These are phyloP conservation scores for Kitagawia praeruptora DNA, from an alignment of 129 eudicot genomes.

Conservation along the genomic window DNA sequence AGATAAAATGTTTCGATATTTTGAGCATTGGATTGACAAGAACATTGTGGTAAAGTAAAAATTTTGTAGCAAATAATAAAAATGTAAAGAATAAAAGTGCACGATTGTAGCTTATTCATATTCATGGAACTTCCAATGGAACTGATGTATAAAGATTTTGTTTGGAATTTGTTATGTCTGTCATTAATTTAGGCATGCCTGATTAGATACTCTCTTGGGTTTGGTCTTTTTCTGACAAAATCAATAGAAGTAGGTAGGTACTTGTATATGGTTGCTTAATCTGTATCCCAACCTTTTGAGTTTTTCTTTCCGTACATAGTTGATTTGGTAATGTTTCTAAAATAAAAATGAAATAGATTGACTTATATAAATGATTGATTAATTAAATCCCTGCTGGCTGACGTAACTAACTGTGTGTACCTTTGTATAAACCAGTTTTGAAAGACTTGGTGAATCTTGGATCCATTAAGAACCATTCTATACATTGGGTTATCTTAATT, in stretches of 20 bases:
- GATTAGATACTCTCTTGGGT: constrained; percentile 1
- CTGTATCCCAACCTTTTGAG: background rate
- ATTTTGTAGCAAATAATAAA: constrained; percentile 12
- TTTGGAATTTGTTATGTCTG: background rate
- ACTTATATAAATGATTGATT: too few species aligned
- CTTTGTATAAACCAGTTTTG: background rate
- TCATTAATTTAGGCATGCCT: constrained; percentile 19
- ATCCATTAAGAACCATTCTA: background rate
- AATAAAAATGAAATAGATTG: too few species aligned
- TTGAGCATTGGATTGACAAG: constrained; percentile 22
- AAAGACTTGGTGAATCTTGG: background rate
- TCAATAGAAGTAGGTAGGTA: constrained; percentile 30
- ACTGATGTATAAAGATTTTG: constrained; percentile 6
- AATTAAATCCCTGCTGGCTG: background rate
- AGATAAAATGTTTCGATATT: constrained; percentile 45
- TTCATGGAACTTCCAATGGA: constrained; percentile 20
- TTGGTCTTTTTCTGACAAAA: constrained; percentile 21
- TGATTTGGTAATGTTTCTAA: background rate
- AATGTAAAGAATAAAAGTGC: constrained; percentile 11
- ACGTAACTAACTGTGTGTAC: background rate
- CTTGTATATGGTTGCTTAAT: background rate
- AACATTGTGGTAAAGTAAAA: constrained; percentile 21
- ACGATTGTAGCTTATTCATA: background rate
- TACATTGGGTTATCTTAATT: background rate
- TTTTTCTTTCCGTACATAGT: background rate